phyloP scores from a whole-genome alignment of 768 basidiomycete genomes.

The Mycena haematopus region DNA sequence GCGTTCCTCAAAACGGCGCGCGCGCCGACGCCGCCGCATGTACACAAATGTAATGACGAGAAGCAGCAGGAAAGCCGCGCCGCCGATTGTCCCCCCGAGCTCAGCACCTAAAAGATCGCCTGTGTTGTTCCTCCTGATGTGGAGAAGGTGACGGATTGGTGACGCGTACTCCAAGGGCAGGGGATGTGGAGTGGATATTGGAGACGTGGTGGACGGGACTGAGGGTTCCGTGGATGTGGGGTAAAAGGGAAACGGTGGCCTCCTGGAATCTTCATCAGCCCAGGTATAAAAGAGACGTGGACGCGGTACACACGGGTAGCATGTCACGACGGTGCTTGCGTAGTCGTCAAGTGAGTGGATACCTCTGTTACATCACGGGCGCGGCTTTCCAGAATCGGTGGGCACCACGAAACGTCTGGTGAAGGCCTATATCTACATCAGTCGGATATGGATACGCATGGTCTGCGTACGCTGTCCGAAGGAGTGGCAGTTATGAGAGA shows the following conservation, averaged over 20 bases:
- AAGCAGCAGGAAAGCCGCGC: constrained; percentile 12
- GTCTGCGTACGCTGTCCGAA: constrained; percentile 2
- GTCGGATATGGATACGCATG: constrained; percentile 4
- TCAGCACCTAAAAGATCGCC: constrained; percentile 13
- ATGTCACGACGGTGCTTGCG: constrained; percentile 9
- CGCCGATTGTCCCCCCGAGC: constrained; percentile 23
- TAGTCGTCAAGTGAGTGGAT: constrained; percentile 17
- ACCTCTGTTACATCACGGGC: constrained; percentile 21
- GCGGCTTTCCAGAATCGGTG: constrained; percentile 8
- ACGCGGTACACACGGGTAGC: constrained; percentile 14
- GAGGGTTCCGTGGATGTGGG: constrained; percentile 2
- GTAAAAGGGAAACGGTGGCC: not conserved
- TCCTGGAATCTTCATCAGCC: constrained; percentile 3
- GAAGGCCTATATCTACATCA: not conserved
- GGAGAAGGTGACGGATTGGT: not conserved
- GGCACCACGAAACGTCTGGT: constrained; percentile 7
- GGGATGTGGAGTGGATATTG: not conserved
- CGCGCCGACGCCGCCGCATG: constrained; percentile 14
- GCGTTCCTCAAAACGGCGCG: not conserved
- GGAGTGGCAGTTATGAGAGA: constrained; percentile 1
- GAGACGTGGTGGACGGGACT: constrained; percentile 15
- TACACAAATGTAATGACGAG: not conserved
- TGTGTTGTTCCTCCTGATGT: not conserved
- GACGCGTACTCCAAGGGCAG: not conserved
- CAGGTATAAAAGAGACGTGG: constrained; percentile 2